Percentiles rank a stretch among this genome's conserved stretches.
Evolutionary conservation across 2,329 filamentous ascomycete genomes (phyloP).

Genomic region (Nannizziopsis barbatae): DNA sequence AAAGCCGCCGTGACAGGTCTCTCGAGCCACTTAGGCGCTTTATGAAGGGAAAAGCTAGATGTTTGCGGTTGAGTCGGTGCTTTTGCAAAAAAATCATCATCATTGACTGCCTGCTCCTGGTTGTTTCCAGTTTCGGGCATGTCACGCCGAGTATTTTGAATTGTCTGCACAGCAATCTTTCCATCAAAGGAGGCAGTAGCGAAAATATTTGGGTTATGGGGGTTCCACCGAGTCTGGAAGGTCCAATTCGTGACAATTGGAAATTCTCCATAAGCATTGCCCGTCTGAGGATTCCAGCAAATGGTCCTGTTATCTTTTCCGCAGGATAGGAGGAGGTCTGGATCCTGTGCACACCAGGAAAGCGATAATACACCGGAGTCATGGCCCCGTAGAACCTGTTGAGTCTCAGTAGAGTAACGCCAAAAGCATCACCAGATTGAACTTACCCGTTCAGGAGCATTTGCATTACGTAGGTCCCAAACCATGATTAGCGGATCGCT

Average conservation of each 20-base stretch:
- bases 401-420: slow-evolving; percentile 14
- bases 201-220: slow-evolving; percentile 79
- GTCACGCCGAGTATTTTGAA: slow-evolving; percentile 82
- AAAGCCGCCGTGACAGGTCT: slow-evolving; percentile 78
- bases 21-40: slow-evolving; percentile 84
- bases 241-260: slow-evolving; percentile 99
- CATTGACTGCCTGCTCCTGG: slow-evolving; percentile 62
- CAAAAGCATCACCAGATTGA: background rate
- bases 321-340: slow-evolving; percentile 76
- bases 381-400: slow-evolving; percentile 71
- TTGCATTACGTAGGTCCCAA: slow-evolving; percentile 94
- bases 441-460: slow-evolving; percentile 63
- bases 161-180: slow-evolving; percentile 84
- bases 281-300: slow-evolving; percentile 91
- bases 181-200: slow-evolving; percentile 96
- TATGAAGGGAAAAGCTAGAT: slow-evolving; percentile 73
- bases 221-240: slow-evolving; percentile 89
- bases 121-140: slow-evolving; percentile 52
- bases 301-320: slow-evolving; percentile 95
- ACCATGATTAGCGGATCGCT: slow-evolving; percentile 76
- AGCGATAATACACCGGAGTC: slow-evolving; percentile 87
- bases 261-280: slow-evolving; percentile 78
- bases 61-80: slow-evolving; percentile 85
- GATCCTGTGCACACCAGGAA: slow-evolving; percentile 90
- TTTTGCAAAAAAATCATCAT: slow-evolving; percentile 92